Evolutionary conservation across 257 asterid species (phyloP).

Genomic region (Agastache rugosa): DNA sequence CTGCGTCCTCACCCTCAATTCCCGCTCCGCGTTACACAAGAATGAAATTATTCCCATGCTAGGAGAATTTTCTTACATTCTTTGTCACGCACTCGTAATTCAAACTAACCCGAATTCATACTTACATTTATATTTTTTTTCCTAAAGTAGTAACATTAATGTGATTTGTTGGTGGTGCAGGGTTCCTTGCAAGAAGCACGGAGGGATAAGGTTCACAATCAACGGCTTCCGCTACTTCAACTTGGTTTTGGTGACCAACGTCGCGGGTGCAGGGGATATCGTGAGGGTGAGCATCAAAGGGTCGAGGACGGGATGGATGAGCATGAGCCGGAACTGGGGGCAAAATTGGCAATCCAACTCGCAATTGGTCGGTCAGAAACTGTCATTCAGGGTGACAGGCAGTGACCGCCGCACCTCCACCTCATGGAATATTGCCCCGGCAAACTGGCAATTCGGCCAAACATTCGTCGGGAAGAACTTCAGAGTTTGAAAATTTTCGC

Average conservation of each 20-base stretch:
- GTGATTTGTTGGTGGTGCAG: constrained; percentile 43
- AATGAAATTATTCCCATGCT: not conserved
- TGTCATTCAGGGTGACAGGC: constrained; percentile 71
- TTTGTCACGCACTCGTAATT: not conserved
- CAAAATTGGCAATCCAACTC: constrained; percentile 88
- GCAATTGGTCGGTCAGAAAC: constrained; percentile 62
- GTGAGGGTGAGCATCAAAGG: constrained; percentile 72
- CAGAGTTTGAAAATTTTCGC: constrained; percentile 51
- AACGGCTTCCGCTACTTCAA: constrained; percentile 86
- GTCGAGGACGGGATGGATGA: constrained; percentile 66
- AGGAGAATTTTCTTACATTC: not conserved
- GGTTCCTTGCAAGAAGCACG: constrained; percentile 76
- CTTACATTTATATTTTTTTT: no score
- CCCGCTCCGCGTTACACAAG: constrained; percentile 33
- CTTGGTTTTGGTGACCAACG: constrained; percentile 70
- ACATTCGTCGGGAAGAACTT: constrained; percentile 83
- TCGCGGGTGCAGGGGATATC: constrained; percentile 91
- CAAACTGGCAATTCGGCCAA: constrained; percentile 84
- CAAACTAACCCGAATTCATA: not conserved
- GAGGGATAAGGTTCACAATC: constrained; percentile 81
- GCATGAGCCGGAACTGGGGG: constrained; percentile 89
- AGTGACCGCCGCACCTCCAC: constrained; percentile 82
- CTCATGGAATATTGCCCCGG: constrained; percentile 75
- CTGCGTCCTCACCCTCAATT: constrained; percentile 34
- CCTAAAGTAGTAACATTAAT: not conserved